These are phyloP conservation scores for Cystoisospora suis DNA, from an alignment of 169 alveolate genomes.

Conservation along the genomic window DNA sequence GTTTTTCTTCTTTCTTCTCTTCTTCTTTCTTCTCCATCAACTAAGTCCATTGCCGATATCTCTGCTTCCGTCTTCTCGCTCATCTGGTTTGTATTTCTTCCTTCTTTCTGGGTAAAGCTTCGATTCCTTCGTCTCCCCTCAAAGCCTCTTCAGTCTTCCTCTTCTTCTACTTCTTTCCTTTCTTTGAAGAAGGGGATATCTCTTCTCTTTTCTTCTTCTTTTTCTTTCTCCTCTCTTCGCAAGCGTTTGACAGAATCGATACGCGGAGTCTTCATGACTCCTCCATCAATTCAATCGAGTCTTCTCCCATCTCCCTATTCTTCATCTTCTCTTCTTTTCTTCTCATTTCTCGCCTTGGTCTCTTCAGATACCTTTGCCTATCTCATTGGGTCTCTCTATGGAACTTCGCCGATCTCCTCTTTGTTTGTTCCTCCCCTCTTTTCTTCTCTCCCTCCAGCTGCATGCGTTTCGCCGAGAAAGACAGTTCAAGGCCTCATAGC, in stretches of 20 bases:
- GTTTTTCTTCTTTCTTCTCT: not conserved
- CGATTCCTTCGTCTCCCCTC: slow-evolving; percentile 19
- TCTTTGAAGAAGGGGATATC: not conserved
- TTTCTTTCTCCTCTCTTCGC: not conserved
- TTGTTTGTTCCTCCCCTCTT: not conserved
- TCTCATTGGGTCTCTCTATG: slow-evolving; percentile 5
- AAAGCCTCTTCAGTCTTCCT: not conserved
- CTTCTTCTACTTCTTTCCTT: too few relatives aligned
- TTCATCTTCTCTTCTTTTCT: not conserved
- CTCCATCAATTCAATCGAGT: not conserved
- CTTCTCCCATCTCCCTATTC: not conserved
- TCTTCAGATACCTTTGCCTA: slow-evolving; percentile 20
- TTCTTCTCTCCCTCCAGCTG: slow-evolving; percentile 37
- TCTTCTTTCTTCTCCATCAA: slow-evolving; percentile 14
- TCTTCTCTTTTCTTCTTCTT: not conserved
- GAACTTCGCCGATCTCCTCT: slow-evolving; percentile 7
- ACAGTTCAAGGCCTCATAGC: slow-evolving; percentile 26
- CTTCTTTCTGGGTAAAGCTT: slow-evolving; percentile 36
- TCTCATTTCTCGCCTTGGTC: not conserved
- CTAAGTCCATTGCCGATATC: slow-evolving; percentile 12
- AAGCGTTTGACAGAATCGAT: too few relatives aligned
- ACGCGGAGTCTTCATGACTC: not conserved
- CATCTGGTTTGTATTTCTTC: slow-evolving; percentile 26
- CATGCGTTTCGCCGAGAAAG: slow-evolving; percentile 35
- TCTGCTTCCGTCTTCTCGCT: slow-evolving; percentile 17